Base-by-base conservation (phyloP, 1,284 basidiomycete genomes). In the Mycena citricolor region DNA sequence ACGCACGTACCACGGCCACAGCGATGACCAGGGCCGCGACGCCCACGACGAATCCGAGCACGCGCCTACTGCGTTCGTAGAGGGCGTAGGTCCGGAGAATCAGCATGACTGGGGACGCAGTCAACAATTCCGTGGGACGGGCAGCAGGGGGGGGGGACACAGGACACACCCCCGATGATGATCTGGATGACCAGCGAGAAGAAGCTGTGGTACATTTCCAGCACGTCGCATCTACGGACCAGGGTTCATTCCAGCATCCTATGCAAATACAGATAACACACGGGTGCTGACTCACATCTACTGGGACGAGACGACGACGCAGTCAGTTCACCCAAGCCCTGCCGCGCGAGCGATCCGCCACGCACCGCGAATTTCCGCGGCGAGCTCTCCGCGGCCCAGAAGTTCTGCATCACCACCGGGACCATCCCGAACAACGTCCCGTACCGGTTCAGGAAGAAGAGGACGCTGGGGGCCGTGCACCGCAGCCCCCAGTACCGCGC, bases 391-490 rank as follows among this genome's bases (percentile, higher is more conserved):
- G 14, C 11, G 8, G 24, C 47, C 49, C 49, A 51, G 33, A 51
- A 51, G 32, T 51, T 42, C 20, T 47, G 44, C 31, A 51, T 33
- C 13, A 47, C 45, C 19, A 47, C 45, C 7, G 44, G 44, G 0
- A 44, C 34, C 22, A 25, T 47, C 4, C 49, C 49, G 11, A 51
- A 24, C 2, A 51, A 21, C 1, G 41, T 51, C 2, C 36, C 44
- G 13, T 51, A 51, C 32, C 49, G 36, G 17, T 51, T 51, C 11
- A 30, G 25, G 23, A 47, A 47, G 41, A 51, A 51, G 6, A 51
- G 33, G 4, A 33, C 16, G 16, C 19, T 41, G 2, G 42, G 32
- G 28, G 34, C 39, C 12, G 44, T 33, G 32, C 21, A 14, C 2
- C 13, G 14, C 2, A 32, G 17, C 13, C 47, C 33, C 48, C 43